Evolutionary conservation across 2,329 filamentous ascomycete genomes (phyloP), one percentile per base, ranked within the genome.

Genomic region (Hypoxylon sp.): DNA sequence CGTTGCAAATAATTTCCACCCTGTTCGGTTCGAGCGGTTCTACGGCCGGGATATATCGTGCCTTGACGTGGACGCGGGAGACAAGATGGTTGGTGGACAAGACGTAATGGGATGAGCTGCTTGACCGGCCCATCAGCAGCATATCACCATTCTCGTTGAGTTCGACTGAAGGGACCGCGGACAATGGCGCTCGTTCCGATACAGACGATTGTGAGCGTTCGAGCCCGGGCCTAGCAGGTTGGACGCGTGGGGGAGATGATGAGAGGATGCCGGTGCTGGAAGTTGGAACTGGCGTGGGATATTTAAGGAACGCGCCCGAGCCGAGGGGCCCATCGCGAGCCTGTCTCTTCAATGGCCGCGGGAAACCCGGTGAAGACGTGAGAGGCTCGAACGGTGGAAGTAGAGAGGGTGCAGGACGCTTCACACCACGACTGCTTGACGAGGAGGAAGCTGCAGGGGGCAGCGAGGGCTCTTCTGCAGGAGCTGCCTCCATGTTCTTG

Each of bases 81-180:
- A 99, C 93, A 64, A 96, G 87, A 48, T 93, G 92, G 80, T 97
- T 97, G 72, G 93, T 89, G 24, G 96, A 96, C 12, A 99, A 86
- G 80, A 97, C 95, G 78, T 95, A 96, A 76, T 97, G 89, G n/a
- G 93, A 97, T 12, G 94, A 97, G 79, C 93, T 95, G 81, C 93
- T 97, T 4, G 94, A 97, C 70, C 96, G 88, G 68, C 96, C 96
- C 91, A 99, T 96, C 66, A 91, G 85, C 32, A 97, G 81, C 12
- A 89, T 82, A 73, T 97, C 92, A 68, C 95, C 94, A 79, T 91
- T 93, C 70, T 89, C 90, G 57, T 90, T 89, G 16, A 98, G 87
- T 76, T 92, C 88, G 68, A 98, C 84, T 20, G 89, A 89, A n/a
- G 93, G 93, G 52, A 99, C 89, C 52, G 91, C 87, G 54, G 90